A percentile compares a stretch with the other conserved stretches of the same genome.
phyloP scores from a whole-genome alignment of 306 rosid genomes.

The Castanea mollissima region DNA sequence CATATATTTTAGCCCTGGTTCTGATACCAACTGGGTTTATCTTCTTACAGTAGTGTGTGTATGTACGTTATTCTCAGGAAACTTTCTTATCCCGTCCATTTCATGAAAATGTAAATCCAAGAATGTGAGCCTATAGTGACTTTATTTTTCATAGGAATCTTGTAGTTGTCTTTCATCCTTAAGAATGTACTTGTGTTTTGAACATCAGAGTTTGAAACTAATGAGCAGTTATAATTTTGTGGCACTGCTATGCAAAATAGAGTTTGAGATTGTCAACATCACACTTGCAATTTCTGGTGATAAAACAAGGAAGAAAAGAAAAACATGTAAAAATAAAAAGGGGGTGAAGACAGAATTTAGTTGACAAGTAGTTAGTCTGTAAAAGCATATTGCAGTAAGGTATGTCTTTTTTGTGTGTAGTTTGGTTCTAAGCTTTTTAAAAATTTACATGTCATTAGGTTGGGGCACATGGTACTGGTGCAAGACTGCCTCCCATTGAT shows the following conservation, averaged over 20 bases:
- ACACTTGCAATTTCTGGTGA: neutral
- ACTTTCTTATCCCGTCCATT: too few relatives aligned
- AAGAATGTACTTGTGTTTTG: neutral
- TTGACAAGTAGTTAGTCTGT: neutral
- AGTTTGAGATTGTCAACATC: neutral
- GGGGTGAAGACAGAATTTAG: neutral
- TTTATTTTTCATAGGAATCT: neutral
- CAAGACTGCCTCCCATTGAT: slow-evolving; percentile 92
- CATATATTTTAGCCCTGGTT: neutral
- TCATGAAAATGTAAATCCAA: too few relatives aligned
- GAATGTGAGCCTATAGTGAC: too few relatives aligned
- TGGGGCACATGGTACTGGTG: slow-evolving; percentile 99
- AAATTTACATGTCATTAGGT: slow-evolving; percentile 51
- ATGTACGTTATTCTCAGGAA: too few relatives aligned
- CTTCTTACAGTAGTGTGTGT: neutral
- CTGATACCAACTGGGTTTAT: neutral
- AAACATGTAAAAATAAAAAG: neutral
- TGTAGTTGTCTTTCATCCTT: neutral
- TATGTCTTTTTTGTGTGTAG: neutral
- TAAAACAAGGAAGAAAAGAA: neutral
- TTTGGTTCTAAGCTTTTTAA: neutral
- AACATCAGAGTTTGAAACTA: neutral
- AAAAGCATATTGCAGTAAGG: neutral
- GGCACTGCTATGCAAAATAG: neutral
- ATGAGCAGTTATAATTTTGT: neutral